Evolutionary conservation across 768 basidiomycete genomes (phyloP).

Genomic region (Serendipita vermifera): DNA sequence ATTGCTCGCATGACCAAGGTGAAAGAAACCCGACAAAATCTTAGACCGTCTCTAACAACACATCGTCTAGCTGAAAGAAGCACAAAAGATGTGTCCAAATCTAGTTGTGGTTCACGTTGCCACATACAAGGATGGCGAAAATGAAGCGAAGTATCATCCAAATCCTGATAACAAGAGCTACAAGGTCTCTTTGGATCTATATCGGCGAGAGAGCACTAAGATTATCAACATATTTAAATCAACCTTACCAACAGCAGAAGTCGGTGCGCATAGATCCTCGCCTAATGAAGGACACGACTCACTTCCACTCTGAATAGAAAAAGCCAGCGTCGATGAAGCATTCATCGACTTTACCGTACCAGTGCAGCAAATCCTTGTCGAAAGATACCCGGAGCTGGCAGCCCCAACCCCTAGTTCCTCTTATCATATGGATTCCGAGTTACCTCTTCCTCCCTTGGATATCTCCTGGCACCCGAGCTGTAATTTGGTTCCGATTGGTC

Average conservation of each 20-base stretch:
- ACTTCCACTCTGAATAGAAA: conserved; percentile 52
- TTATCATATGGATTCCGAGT: conserved; percentile 56
- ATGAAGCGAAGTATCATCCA: conserved; percentile 85
- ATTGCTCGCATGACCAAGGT: conserved; percentile 84
- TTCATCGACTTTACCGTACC: conserved; percentile 84
- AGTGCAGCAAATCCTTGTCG: conserved; percentile 61
- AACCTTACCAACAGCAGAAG: conserved; percentile 60
- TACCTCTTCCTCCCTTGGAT: conserved; percentile 51
- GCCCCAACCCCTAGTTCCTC: conserved; percentile 55
- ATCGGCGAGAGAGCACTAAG: conserved; percentile 80
- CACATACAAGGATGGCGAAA: conserved; percentile 78
- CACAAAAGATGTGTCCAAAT: conserved; percentile 74
- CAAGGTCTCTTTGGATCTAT: conserved; percentile 92
- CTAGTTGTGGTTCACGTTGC: conserved; percentile 84
- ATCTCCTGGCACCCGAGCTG: conserved; percentile 49
- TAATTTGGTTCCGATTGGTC: conserved; percentile 40
- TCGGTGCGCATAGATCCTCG: conserved; percentile 43
- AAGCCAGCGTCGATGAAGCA: conserved; percentile 94
- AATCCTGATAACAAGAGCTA: conserved; percentile 79
- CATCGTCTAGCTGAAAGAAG: conserved; percentile 39
- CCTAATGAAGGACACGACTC: not conserved
- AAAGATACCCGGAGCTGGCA: conserved; percentile 63
- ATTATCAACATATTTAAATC: conserved; percentile 76
- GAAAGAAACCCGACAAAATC: no score
- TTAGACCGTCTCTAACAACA: conserved; percentile 14